These are phyloP conservation scores for Atkinsonella texensis DNA, from an alignment of 2,329 filamentous ascomycete species.

Conservation along the genomic window DNA sequence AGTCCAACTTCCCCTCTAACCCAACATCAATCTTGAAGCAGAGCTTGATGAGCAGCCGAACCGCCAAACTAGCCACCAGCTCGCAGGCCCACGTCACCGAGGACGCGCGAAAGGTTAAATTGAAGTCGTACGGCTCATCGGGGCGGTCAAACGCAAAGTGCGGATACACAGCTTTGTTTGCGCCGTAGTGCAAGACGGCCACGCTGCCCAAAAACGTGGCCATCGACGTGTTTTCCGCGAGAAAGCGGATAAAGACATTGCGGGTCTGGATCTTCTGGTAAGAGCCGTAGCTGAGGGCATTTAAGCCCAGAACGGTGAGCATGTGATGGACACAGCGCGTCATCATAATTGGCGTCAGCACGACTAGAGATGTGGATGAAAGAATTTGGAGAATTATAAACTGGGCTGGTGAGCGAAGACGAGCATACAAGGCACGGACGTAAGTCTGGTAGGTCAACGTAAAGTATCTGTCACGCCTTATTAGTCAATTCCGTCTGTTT, in stretches of 20 bases:
- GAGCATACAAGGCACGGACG: slow-evolving; percentile 56
- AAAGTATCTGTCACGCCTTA: slow-evolving; percentile 37
- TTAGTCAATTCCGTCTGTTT: neutral
- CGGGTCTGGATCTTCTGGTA: slow-evolving; percentile 56
- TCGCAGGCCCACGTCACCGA: slow-evolving; percentile 56
- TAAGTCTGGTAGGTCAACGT: slow-evolving; percentile 61
- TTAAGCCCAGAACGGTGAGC: slow-evolving; percentile 41
- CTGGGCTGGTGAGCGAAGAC: slow-evolving; percentile 51
- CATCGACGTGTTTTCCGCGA: slow-evolving; percentile 59
- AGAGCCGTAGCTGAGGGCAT: slow-evolving; percentile 45
- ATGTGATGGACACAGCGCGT: slow-evolving; percentile 44
- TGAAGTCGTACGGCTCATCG: slow-evolving; percentile 44
- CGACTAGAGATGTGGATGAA: slow-evolving; percentile 50
- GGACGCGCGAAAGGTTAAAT: slow-evolving; percentile 51
- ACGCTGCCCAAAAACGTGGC: slow-evolving; percentile 54
- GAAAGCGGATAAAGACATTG: slow-evolving; percentile 54
- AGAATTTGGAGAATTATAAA: slow-evolving; percentile 54
- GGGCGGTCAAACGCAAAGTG: slow-evolving; percentile 52
- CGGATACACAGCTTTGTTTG: slow-evolving; percentile 56
- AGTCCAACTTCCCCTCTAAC: slow-evolving; percentile 50
- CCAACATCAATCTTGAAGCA: slow-evolving; percentile 52
- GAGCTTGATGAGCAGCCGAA: slow-evolving; percentile 43
- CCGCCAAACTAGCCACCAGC: slow-evolving; percentile 47
- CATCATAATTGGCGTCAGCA: slow-evolving; percentile 53
- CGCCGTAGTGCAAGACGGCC: slow-evolving; percentile 52